Evolutionary conservation across 2,329 filamentous ascomycete species (phyloP).

Genomic region (Cadophora gregata): DNA sequence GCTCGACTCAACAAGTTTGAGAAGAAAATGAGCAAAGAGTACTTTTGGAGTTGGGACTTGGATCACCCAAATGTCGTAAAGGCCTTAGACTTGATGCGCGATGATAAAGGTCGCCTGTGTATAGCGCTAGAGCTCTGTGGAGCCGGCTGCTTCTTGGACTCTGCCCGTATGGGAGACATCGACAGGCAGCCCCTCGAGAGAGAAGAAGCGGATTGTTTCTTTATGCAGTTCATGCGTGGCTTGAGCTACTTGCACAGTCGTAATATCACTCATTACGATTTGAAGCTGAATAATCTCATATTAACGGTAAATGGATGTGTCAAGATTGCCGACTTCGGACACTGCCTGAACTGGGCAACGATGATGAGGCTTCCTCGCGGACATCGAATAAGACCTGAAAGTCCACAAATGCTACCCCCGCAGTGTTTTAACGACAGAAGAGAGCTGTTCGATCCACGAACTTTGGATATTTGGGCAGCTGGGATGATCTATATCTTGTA

Average conservation of each 20-base stretch:
- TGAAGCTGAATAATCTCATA: constrained; percentile 87
- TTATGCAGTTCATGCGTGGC: constrained; percentile 87
- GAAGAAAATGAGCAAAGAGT: neutral
- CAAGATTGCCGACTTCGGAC: constrained; percentile 89
- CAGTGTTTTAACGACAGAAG: neutral
- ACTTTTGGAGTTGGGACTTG: neutral
- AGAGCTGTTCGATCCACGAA: neutral
- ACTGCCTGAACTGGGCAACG: neutral
- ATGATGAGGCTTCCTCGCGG: neutral
- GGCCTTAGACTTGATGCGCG: neutral
- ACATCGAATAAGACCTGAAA: neutral
- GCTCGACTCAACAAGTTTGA: neutral
- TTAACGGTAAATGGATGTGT: constrained; percentile 79
- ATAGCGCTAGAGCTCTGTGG: neutral
- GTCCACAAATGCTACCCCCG: neutral
- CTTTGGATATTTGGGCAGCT: neutral
- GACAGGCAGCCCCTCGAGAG: neutral
- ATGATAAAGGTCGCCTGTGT: neutral
- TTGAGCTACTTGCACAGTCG: constrained; percentile 81
- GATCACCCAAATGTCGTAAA: neutral
- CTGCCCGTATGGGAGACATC: neutral
- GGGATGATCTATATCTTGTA: neutral
- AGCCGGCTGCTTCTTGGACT: neutral
- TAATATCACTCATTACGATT: constrained; percentile 87
- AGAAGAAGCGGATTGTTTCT: constrained; percentile 62